Conservation (phyloP, 345 rosid species). For the Pistacia atlantica region DNA sequence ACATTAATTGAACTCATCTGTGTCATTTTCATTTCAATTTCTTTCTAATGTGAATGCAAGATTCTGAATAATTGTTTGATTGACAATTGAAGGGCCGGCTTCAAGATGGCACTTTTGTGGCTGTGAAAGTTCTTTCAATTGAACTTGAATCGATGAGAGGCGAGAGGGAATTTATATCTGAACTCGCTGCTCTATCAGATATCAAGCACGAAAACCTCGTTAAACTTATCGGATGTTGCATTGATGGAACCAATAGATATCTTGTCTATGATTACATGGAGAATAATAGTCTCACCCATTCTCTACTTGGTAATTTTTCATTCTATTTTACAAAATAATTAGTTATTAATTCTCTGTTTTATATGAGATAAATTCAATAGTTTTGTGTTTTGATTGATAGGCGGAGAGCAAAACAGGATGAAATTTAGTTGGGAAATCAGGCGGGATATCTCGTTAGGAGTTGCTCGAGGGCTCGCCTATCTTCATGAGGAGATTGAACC, state of each 20-base stretch:
- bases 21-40: background rate
- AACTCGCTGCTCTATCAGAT: slow-evolving; percentile 46
- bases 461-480: slow-evolving; percentile 57
- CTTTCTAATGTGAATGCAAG: background rate
- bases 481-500: slow-evolving; percentile 61
- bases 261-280: slow-evolving; percentile 65
- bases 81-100: slow-evolving; percentile 44
- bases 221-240: slow-evolving; percentile 58
- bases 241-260: slow-evolving; percentile 47
- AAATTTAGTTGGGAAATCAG: slow-evolving; percentile 53
- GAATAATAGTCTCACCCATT: slow-evolving; percentile 51
- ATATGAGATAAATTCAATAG: slow-evolving; percentile 5
- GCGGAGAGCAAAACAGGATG: slow-evolving; percentile 45
- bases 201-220: slow-evolving; percentile 59
- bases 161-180: slow-evolving; percentile 63
- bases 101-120: slow-evolving; percentile 41
- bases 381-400: slow-evolving; percentile 32
- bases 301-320: slow-evolving; percentile 46
- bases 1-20: background rate
- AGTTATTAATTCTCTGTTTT: too few species aligned
- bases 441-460: slow-evolving; percentile 44
- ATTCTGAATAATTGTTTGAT: background rate
- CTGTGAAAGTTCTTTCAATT: slow-evolving; percentile 52
- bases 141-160: slow-evolving; percentile 60
- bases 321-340: too few species aligned